Evolutionary conservation across 1,284 basidiomycete genomes (phyloP), one percentile per base, ranked within the genome.

Genomic region (Ceratobasidium sp.): DNA sequence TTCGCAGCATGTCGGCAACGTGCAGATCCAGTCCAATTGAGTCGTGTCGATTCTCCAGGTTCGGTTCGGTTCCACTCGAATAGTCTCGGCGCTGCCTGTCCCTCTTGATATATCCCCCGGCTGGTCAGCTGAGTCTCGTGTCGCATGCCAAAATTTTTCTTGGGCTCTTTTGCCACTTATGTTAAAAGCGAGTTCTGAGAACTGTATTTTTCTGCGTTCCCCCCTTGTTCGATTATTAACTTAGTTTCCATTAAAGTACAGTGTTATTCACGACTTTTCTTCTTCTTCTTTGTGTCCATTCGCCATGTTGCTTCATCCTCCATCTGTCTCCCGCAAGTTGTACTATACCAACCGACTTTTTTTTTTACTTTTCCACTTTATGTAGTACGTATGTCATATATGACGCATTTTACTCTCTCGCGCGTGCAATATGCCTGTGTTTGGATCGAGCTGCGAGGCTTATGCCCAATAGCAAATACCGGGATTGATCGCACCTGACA

Each of bases 341-440:
- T 67, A 67, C 53, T 16, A 5, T 16, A 56, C 52, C 39, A 47
- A n/a, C 8, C 47, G 62, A 46, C 3, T 30, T n/a, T 39, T 25
- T 60, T 60, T 8, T 50, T 25, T 25, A 23, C 6, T 25, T 21
- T 50, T 16, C 21, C 47, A 2, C 33, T 67, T 53, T 67, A 67
- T 67, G 62, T 67, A 54, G 62, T 67, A 56, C 53, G 52, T 56
- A 67, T 67, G 53, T 56, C 50, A 67, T 67, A 67, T 67, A 41
- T 42, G 62, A 56, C 42, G 11, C n/a, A 13, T 25, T 25, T 50
- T 25, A 23, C 47, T 50, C 14, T 8, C 6, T n/a, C 4, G 16
- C 16, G 42, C 6, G 14, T 21, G 42, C 16, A n/a, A n/a, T n/a
- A n/a, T 46, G 42, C 42, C 42, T 21, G 42, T 46, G 16, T 46